These are phyloP conservation scores for Penicillium samsonianum DNA, from an alignment of 495 filamentous ascomycete species.

Conservation along the genomic window DNA sequence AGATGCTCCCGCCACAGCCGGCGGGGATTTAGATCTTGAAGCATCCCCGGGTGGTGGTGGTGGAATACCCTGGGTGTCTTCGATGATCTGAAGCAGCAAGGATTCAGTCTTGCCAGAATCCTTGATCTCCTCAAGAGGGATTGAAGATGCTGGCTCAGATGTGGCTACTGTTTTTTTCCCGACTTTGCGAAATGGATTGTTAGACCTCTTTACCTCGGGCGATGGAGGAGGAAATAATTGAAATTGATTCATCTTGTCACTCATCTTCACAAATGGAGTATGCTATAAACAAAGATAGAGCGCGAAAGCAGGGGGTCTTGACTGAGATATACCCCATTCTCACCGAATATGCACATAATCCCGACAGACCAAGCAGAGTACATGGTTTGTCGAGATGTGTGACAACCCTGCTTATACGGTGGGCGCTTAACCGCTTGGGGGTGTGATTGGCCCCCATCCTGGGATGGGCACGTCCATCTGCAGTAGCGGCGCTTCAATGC, in stretches of 20 bases:
- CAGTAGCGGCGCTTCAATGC: constrained; percentile 25
- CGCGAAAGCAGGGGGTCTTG: constrained; percentile 23
- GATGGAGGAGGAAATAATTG: constrained; percentile 58
- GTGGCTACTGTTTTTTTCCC: constrained; percentile 30
- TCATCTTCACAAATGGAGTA: neutral
- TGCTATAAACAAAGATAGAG: constrained; percentile 2
- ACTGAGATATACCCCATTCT: constrained; percentile 29
- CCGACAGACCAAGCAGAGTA: constrained; percentile 10
- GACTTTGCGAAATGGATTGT: constrained; percentile 40
- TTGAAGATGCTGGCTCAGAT: constrained; percentile 34
- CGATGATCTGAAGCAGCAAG: constrained; percentile 42
- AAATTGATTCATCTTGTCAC: constrained; percentile 45
- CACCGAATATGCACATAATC: constrained; percentile 5
- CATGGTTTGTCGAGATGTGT: constrained; percentile 18
- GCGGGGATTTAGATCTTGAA: constrained; percentile 23
- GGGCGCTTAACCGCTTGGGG: constrained; percentile 24
- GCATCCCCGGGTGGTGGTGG: constrained; percentile 26
- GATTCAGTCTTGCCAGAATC: constrained; percentile 38
- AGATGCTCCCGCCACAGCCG: constrained; percentile 15
- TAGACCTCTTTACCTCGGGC: constrained; percentile 39
- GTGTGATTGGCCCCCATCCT: constrained; percentile 27
- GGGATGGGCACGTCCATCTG: constrained; percentile 20
- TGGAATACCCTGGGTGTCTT: constrained; percentile 38
- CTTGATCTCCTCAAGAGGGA: constrained; percentile 41
- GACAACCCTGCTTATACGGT: constrained; percentile 28